Evolutionary conservation across 352 stramenopile species (phyloP).

Genomic region (Elongisporangium prolatum): DNA sequence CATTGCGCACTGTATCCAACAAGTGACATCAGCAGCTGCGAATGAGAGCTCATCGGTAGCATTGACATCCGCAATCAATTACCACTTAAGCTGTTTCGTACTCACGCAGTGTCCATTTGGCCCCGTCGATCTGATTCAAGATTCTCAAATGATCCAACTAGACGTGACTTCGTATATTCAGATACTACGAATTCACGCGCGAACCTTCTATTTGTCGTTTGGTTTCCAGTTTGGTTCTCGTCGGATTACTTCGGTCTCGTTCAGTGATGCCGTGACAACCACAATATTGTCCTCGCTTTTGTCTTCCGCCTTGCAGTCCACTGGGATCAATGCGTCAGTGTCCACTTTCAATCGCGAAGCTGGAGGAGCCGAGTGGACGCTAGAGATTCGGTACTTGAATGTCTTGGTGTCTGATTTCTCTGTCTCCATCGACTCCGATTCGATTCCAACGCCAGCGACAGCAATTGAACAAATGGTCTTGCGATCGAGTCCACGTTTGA

Average conservation of each 20-base stretch:
- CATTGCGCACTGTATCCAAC: constrained; percentile 3
- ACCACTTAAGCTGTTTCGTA: constrained; percentile 11
- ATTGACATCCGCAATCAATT: constrained; percentile 2
- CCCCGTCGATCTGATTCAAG: constrained; percentile 10
- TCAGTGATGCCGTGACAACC: background rate
- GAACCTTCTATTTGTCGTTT: constrained; percentile 7
- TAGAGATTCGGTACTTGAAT: constrained; percentile 11
- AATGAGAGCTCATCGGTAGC: background rate
- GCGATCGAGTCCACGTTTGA: background rate
- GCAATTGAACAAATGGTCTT: constrained; percentile 12
- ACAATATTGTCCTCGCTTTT: background rate
- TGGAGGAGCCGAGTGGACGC: constrained; percentile 7
- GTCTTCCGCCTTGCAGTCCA: background rate
- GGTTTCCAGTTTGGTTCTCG: constrained; percentile 5
- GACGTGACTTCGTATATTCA: constrained; percentile 13
- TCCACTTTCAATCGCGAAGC: constrained; percentile 6
- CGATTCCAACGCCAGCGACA: background rate
- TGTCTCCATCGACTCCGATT: background rate
- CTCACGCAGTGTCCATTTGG: constrained; percentile 16
- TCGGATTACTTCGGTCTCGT: background rate
- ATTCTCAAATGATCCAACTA: constrained; percentile 3
- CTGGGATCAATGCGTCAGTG: background rate
- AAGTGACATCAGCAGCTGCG: background rate
- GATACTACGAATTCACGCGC: constrained; percentile 5
- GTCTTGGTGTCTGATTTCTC: constrained; percentile 13